Evolutionary conservation across 2,329 filamentous ascomycete species (phyloP).

Genomic region (Coniosporium tulheliwenetii): DNA sequence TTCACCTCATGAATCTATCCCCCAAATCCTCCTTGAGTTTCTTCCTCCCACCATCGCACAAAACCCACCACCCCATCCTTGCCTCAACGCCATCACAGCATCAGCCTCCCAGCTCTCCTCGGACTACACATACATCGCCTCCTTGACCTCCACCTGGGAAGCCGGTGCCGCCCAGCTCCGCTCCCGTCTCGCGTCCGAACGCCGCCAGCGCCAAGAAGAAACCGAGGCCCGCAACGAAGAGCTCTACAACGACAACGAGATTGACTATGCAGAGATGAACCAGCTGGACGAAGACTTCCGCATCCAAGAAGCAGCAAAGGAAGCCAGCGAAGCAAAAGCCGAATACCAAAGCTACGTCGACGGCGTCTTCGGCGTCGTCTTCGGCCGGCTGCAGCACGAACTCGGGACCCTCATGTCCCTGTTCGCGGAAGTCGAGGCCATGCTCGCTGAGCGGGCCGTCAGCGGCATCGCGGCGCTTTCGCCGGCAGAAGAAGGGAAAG

Average conservation of each 20-base stretch:
- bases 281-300: slow-evolving; percentile 39
- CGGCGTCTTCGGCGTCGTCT: slow-evolving; percentile 34
- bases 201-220: slow-evolving; percentile 33
- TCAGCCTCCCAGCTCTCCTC: slow-evolving; percentile 7
- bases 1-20: slow-evolving; percentile 2
- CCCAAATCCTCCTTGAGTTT: slow-evolving; percentile 4
- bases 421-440: slow-evolving; percentile 26
- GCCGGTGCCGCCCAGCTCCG: slow-evolving; percentile 25
- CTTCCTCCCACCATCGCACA: slow-evolving; percentile 11
- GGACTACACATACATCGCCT: slow-evolving; percentile 9
- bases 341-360: slow-evolving; percentile 35
- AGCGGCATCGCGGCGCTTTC: slow-evolving; percentile 3
- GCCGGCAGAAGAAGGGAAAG: slow-evolving; percentile 5
- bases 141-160: slow-evolving; percentile 27
- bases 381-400: slow-evolving; percentile 31
- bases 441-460: slow-evolving; percentile 17
- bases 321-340: slow-evolving; percentile 35
- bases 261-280: slow-evolving; percentile 41
- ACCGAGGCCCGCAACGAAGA: slow-evolving; percentile 36
- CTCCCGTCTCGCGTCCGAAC: slow-evolving; percentile 30
- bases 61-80: slow-evolving; percentile 4
- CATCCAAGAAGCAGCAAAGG: slow-evolving; percentile 32
- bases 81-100: slow-evolving; percentile 11
- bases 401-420: slow-evolving; percentile 31
- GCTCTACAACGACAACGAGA: slow-evolving; percentile 39